Evolutionary conservation across 1,284 basidiomycete genomes (phyloP).

Genomic region (Paramarasmius palmivorus): DNA sequence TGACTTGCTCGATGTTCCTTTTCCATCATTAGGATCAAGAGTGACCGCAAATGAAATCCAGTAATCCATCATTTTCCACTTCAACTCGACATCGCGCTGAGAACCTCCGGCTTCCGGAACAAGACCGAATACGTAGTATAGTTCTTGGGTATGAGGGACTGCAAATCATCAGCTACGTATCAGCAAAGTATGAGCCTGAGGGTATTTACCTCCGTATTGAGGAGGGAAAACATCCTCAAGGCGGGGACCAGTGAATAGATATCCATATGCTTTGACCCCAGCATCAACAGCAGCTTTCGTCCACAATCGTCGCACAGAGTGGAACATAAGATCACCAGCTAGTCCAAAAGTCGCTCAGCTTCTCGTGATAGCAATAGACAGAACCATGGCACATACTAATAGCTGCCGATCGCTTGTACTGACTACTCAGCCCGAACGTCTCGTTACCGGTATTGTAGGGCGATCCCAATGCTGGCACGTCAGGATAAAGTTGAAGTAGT

Average conservation of each 20-base stretch:
- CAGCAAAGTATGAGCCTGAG: background rate
- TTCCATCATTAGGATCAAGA: conserved; percentile 9
- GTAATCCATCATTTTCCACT: conserved; percentile 5
- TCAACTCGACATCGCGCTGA: background rate
- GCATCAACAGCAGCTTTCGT: too few relatives aligned
- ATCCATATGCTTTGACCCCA: too few relatives aligned
- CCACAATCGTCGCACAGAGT: too few relatives aligned
- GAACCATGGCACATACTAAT: conserved; percentile 5
- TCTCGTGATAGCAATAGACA: too few relatives aligned
- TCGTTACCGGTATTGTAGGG: conserved; percentile 11
- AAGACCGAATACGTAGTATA: conserved; percentile 1
- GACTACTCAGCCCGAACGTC: conserved; percentile 4
- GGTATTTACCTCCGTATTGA: background rate
- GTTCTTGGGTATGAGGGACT: conserved; percentile 3
- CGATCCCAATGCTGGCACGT: conserved; percentile 4
- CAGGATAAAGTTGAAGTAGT: conserved; percentile 5
- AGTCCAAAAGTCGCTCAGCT: too few relatives aligned
- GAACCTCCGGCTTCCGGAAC: background rate
- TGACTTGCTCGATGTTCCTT: conserved; percentile 1
- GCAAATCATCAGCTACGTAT: too few relatives aligned
- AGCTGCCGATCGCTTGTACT: conserved; percentile 4
- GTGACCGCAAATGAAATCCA: conserved; percentile 10
- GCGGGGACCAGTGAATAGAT: too few relatives aligned
- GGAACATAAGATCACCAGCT: too few relatives aligned
- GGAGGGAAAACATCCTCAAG: background rate